These are phyloP conservation scores for Aaosphaeria pasadenensis DNA, from an alignment of 2,329 filamentous ascomycete genomes.

Conservation along the genomic window DNA sequence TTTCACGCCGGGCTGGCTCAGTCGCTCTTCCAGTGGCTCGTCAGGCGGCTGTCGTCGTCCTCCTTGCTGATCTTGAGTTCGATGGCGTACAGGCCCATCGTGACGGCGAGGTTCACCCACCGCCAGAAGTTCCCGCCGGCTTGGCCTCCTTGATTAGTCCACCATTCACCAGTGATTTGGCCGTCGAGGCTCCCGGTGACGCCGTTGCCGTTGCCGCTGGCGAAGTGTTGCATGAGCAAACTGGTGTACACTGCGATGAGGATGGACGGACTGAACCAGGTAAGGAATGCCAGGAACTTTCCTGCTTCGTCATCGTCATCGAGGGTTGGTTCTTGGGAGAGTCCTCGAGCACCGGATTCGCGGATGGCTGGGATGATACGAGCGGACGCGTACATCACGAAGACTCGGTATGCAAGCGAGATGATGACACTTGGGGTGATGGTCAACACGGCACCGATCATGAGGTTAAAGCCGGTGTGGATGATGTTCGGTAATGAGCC, in stretches of 20 bases:
- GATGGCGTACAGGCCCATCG: slow-evolving; percentile 85
- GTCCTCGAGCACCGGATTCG: slow-evolving; percentile 76
- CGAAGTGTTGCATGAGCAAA: slow-evolving; percentile 91
- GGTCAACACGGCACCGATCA: slow-evolving; percentile 89
- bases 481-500: slow-evolving; percentile 80
- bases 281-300: slow-evolving; percentile 76
- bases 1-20: slow-evolving; percentile 34
- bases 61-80: slow-evolving; percentile 85
- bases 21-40: slow-evolving; percentile 90
- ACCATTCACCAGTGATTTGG: slow-evolving; percentile 59
- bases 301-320: slow-evolving; percentile 83
- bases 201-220: slow-evolving; percentile 53
- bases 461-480: slow-evolving; percentile 78
- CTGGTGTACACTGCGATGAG: slow-evolving; percentile 96
- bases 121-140: slow-evolving; percentile 83
- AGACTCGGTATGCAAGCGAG: slow-evolving; percentile 86
- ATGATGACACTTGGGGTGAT: slow-evolving; percentile 96
- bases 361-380: slow-evolving; percentile 93
- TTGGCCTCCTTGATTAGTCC: slow-evolving; percentile 81
- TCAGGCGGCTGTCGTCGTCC: slow-evolving; percentile 69
- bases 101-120: slow-evolving; percentile 88
- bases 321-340: slow-evolving; percentile 80
- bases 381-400: slow-evolving; percentile 93
- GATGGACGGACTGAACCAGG: slow-evolving; percentile 92
- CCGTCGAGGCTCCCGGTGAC: slow-evolving; percentile 54